Evolutionary conservation across 1,284 basidiomycete species (phyloP).

Genomic region (Ustilago sp.): DNA sequence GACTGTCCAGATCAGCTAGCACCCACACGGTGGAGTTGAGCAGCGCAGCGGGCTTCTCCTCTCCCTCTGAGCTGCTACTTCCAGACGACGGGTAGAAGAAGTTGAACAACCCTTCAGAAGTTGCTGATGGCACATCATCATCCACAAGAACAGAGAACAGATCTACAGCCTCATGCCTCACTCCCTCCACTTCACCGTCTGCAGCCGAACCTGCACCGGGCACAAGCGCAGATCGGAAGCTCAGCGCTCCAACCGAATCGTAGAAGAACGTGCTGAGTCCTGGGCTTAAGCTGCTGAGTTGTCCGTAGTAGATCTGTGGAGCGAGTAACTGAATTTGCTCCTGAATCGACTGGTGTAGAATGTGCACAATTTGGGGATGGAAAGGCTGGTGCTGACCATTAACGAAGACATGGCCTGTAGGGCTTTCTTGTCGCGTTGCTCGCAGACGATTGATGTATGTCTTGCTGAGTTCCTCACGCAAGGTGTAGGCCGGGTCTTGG

Average conservation of each 20-base stretch:
- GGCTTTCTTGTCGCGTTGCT: constrained; percentile 27
- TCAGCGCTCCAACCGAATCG: constrained; percentile 80
- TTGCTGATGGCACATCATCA: not conserved
- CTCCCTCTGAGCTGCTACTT: constrained; percentile 69
- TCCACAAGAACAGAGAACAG: constrained; percentile 38
- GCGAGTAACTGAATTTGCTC: constrained; percentile 53
- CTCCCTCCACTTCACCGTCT: constrained; percentile 71
- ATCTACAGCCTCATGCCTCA: constrained; percentile 65
- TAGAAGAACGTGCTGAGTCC: constrained; percentile 83
- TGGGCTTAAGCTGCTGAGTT: constrained; percentile 75
- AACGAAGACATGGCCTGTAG: constrained; percentile 76
- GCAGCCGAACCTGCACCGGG: constrained; percentile 46
- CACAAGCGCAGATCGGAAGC: constrained; percentile 79
- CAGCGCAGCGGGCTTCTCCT: not conserved
- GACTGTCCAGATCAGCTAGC: constrained; percentile 82
- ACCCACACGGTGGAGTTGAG: constrained; percentile 75
- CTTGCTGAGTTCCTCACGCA: constrained; percentile 20
- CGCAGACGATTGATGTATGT: constrained; percentile 52
- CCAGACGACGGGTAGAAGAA: constrained; percentile 76
- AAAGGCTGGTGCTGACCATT: constrained; percentile 85
- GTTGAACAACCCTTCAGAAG: constrained; percentile 59
- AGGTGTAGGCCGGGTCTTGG: constrained; percentile 4
- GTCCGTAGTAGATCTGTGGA: constrained; percentile 76
- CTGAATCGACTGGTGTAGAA: constrained; percentile 46
- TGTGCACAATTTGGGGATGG: constrained; percentile 74